Percentiles rank a stretch among this genome's conserved stretches.
phyloP scores from a whole-genome alignment of 495 filamentous ascomycete species.

The Ascodesmis nigricans region DNA sequence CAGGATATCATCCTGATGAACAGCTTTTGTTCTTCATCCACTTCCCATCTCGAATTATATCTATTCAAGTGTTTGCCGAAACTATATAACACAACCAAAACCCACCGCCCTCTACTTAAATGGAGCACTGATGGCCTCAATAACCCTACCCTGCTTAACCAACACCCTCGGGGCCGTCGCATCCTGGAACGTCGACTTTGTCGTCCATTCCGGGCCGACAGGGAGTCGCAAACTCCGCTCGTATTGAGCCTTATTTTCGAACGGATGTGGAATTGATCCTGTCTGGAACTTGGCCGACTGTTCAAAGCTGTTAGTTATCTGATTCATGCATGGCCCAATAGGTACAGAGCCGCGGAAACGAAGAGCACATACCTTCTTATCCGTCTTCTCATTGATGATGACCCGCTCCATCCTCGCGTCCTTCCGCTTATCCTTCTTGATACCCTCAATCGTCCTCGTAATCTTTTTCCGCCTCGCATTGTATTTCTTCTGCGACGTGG shows the following conservation, averaged over 20 bases:
- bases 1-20: too few relatives aligned
- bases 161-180: slow-evolving; percentile 77
- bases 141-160: slow-evolving; percentile 67
- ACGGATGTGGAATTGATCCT: slow-evolving; percentile 57
- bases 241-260: slow-evolving; percentile 71
- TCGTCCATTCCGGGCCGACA: slow-evolving; percentile 82
- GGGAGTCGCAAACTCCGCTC: slow-evolving; percentile 71
- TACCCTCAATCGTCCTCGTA: slow-evolving; percentile 49
- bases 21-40: too few relatives aligned
- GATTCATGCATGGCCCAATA: not conserved
- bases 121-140: slow-evolving; percentile 48
- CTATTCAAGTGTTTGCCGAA: too few relatives aligned
- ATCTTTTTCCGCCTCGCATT: slow-evolving; percentile 37
- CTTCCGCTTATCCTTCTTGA: slow-evolving; percentile 53
- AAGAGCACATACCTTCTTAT: slow-evolving; percentile 50
- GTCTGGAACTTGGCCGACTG: slow-evolving; percentile 80
- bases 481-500: slow-evolving; percentile 30
- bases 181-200: slow-evolving; percentile 78
- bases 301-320: slow-evolving; percentile 20
- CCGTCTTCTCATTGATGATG: slow-evolving; percentile 78
- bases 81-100: too few relatives aligned
- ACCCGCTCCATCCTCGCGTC: slow-evolving; percentile 62
- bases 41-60: too few relatives aligned
- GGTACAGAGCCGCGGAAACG: not conserved
- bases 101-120: too few relatives aligned